A percentile compares a stretch with the other conserved stretches of the same genome.
phyloP scores from a whole-genome alignment of 2,329 filamentous ascomycete species.

The Phaeosphaeria sp. region DNA sequence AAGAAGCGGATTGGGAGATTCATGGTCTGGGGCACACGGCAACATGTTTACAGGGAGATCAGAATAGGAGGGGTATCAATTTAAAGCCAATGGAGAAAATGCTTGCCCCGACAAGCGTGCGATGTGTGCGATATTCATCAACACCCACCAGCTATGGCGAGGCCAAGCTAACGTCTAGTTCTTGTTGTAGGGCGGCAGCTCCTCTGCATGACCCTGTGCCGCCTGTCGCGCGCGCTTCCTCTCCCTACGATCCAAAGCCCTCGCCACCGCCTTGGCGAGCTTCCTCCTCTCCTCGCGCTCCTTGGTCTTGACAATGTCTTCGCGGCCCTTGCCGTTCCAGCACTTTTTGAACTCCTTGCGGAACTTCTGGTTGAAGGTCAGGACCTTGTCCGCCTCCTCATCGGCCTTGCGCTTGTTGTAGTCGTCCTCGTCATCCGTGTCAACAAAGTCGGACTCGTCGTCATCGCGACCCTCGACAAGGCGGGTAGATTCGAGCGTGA shows the following conservation, averaged over 20 bases:
- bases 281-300: constrained; percentile 41
- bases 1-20: background rate
- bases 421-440: constrained; percentile 41
- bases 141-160: background rate
- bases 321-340: constrained; percentile 38
- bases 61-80: constrained; percentile 1
- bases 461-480: constrained; percentile 23
- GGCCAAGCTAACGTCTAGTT: constrained; percentile 9
- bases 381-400: constrained; percentile 31
- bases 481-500: constrained; percentile 28
- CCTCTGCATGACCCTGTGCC: constrained; percentile 22
- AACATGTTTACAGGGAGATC: background rate
- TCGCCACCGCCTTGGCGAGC: constrained; percentile 39
- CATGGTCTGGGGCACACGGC: background rate
- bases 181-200: constrained; percentile 34
- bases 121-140: background rate
- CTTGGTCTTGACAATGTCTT: constrained; percentile 33
- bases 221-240: constrained; percentile 31
- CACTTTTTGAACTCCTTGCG: constrained; percentile 35
- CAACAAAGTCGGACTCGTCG: constrained; percentile 35
- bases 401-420: constrained; percentile 36
- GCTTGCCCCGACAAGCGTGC: background rate
- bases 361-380: constrained; percentile 40
- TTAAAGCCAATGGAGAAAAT: constrained; percentile 5
- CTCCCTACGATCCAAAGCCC: constrained; percentile 36